Evolutionary conservation across 805 yeast species (phyloP), one percentile per base, ranked within the genome.

Genomic region (Yamadazyma akitaensis): DNA sequence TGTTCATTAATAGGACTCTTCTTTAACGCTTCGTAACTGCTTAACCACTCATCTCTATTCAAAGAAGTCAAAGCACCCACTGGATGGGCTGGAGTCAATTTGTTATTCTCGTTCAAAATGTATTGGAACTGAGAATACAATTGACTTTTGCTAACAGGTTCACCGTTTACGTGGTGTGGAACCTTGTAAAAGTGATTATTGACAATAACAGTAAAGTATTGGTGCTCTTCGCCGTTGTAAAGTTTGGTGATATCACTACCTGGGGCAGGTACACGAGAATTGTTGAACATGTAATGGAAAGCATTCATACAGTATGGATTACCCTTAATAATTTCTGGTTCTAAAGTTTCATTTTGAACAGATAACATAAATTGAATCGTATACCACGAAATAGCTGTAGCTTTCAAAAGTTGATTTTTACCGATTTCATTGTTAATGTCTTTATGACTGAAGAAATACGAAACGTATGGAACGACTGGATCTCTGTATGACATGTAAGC

Each of bases 251-350:
- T 72, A 64, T 92, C 97, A 47, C 76, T 64, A n/a, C 70, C 70
- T 19, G 68, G 68, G 37, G 70, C 73, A n/a, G 97, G 97, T 43
- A 88, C 77, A 58, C 98, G 79, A 47, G 87, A 79, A 62, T 85
- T 88, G 73, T 90, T 88, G 76, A 92, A 92, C 96, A 92, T 85
- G 72, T 81, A 80, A 60, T 80, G 80, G 78, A 88, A 91, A 30
- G 95, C 84, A 65, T 88, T 90, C 98, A 92, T 92, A 68, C 97
- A 92, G 62, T 81, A 85, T n/a, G 97, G 96, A 53, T 73, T 74
- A 44, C 82, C 84, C 68, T 81, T 86, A 56, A 78, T 70, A 61
- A 88, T 71, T 66, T 92, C 98, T 4, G 96, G 88, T 47, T 84
- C 88, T 56, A 92, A 73, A 13, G 85, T 72, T 65, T 88, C 91